These are phyloP conservation scores for Aegilops bicornis DNA, from an alignment of 176 grass and related monocot genomes.

Conservation along the genomic window DNA sequence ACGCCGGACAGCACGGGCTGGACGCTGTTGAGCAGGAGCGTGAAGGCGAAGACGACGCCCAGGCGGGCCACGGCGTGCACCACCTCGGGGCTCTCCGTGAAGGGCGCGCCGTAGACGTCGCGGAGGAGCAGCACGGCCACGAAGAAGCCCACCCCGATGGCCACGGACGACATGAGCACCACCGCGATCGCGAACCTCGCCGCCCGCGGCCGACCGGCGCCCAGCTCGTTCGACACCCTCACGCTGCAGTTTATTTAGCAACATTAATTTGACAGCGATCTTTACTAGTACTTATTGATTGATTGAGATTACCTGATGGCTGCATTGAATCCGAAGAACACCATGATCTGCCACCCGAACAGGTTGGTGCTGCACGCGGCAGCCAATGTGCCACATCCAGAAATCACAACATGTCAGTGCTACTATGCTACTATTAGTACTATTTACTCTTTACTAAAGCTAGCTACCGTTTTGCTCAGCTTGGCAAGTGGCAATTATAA, in stretches of 20 bases:
- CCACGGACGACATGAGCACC: slow-evolving; percentile 66
- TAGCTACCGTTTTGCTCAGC: neutral
- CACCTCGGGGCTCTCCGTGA: slow-evolving; percentile 78
- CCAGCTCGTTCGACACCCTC: slow-evolving; percentile 87
- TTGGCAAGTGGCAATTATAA: neutral
- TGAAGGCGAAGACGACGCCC: slow-evolving; percentile 65
- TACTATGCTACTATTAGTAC: too few species aligned
- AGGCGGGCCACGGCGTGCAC: slow-evolving; percentile 58
- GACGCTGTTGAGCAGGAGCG: slow-evolving; percentile 81
- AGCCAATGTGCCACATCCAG: neutral
- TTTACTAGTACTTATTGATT: too few species aligned
- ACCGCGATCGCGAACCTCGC: slow-evolving; percentile 66
- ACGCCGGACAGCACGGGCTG: slow-evolving; percentile 89
- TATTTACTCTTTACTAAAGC: neutral
- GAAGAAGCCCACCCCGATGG: slow-evolving; percentile 62
- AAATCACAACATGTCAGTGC: neutral
- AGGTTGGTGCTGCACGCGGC: slow-evolving; percentile 54
- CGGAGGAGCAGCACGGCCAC: slow-evolving; percentile 38
- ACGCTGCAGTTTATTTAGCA: slow-evolving; percentile 36
- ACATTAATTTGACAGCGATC: too few species aligned
- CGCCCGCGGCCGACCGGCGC: slow-evolving; percentile 62
- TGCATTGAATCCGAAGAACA: slow-evolving; percentile 93
- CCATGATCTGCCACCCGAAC: slow-evolving; percentile 85
- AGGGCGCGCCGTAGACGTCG: slow-evolving; percentile 72
- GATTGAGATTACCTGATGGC: slow-evolving; percentile 62